Evolutionary conservation across 805 yeast genomes (phyloP), one percentile per base, ranked within the genome.

Genomic region (Schizosaccharomyces lindneri): DNA sequence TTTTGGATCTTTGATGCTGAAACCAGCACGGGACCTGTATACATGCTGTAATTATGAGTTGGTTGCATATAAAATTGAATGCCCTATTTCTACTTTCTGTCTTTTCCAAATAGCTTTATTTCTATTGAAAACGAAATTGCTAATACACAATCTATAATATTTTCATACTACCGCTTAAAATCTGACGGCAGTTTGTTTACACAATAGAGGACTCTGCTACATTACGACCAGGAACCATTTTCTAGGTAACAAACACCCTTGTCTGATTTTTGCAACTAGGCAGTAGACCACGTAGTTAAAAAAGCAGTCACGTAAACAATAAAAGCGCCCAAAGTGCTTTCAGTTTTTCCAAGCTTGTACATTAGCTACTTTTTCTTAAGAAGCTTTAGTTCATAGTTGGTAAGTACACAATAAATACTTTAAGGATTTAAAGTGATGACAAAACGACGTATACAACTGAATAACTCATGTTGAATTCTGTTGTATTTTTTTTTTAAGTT

Each of bases 1-100:
- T 75, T 86, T 61, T 75, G 85, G 65, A 72, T 90, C 0, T 75
- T 89, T 48, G 95, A 93, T 72, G 88, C 90, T 11, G 71, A 76
- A 19, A 75, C 76, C 21, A 76, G 82, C 55, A 83, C 81, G 63
- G 85, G 87, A 80, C 95, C 95, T 29, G 80, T 93, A 24, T 88
- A 81, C 67, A 72, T 73, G 60, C 66, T 81, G 64, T 79, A 71
- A 31, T 6, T 36, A 27, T 7, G 31, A 59, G 41, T 36, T 36
- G 41, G 41, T 36, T 36, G 11, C 9, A 2, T 36, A 36, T 36
- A 36, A 3, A 11, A 6, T 11, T 11, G 41, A 36, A 36, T 11
- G 41, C 17, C 13, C 11, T n/a, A 27, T 36, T 36, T 36, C 15
- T 36, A 43, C 21, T 5, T 46, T 15, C 11, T 3, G 9, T 36